Evolutionary conservation across 2,329 filamentous ascomycete species (phyloP).

Genomic region (Penicillium oxalicum): DNA sequence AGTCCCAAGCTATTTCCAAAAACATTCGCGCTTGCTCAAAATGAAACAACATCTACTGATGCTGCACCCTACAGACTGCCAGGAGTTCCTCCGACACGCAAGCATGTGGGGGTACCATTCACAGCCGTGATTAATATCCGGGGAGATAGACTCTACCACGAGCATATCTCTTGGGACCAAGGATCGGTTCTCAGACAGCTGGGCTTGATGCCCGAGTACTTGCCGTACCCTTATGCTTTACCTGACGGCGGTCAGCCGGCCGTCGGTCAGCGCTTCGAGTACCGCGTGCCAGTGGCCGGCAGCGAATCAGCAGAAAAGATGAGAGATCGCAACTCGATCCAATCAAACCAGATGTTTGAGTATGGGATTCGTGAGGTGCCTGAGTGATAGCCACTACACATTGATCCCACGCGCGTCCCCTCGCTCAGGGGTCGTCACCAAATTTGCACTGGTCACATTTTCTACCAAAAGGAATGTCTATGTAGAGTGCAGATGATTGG

Average conservation of each 20-base stretch:
- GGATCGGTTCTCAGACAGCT: slow-evolving; percentile 55
- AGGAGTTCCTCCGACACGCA: slow-evolving; percentile 52
- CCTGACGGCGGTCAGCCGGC: slow-evolving; percentile 30
- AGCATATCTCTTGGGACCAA: slow-evolving; percentile 67
- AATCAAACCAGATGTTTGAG: slow-evolving; percentile 52
- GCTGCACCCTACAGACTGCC: slow-evolving; percentile 32
- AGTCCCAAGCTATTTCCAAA: too few relatives aligned
- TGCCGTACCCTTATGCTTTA: slow-evolving; percentile 53
- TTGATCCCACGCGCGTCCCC: too few relatives aligned
- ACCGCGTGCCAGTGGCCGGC: slow-evolving; percentile 54
- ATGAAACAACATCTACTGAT: neutral
- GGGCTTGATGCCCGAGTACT: slow-evolving; percentile 53
- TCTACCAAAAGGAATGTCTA: too few relatives aligned
- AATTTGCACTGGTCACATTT: too few relatives aligned
- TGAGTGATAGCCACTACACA: neutral
- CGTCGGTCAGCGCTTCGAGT: slow-evolving; percentile 45
- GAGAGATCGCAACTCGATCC: slow-evolving; percentile 42
- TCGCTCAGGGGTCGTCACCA: too few relatives aligned
- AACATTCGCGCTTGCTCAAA: neutral
- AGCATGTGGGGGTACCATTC: slow-evolving; percentile 52
- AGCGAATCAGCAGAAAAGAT: slow-evolving; percentile 49
- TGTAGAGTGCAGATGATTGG: too few relatives aligned
- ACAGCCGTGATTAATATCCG: slow-evolving; percentile 60
- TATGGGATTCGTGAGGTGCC: neutral
- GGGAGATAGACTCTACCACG: slow-evolving; percentile 61